Conservation (phyloP, 331 rosid species). For the Pyrus hybrid region DNA sequence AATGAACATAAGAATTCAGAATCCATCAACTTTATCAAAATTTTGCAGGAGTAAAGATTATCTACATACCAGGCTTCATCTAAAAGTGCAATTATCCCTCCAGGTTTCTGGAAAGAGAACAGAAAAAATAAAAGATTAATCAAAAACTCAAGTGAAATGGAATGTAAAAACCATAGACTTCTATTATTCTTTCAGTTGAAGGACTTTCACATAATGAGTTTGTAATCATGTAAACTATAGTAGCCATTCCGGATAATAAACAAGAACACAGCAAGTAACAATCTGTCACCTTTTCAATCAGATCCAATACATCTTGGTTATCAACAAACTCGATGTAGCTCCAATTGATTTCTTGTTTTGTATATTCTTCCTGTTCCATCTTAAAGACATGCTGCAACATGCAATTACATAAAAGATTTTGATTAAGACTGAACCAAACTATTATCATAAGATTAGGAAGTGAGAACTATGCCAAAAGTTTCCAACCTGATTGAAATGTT, state of each 20-base stretch:
- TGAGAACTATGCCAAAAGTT: slow-evolving; percentile 14
- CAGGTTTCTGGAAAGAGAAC: slow-evolving; percentile 74
- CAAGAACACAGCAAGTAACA: slow-evolving; percentile 16
- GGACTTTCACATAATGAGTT: background rate
- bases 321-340: slow-evolving; percentile 98
- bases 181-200: background rate
- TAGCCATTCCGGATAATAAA: background rate
- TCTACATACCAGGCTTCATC: slow-evolving; percentile 96
- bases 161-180: background rate
- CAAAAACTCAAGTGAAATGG: slow-evolving; percentile 11
- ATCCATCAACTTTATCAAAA: slow-evolving; percentile 13
- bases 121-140: background rate
- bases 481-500: slow-evolving; percentile 93
- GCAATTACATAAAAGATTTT: slow-evolving; percentile 12
- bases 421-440: background rate
- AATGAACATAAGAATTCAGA: slow-evolving; percentile 13
- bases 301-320: slow-evolving; percentile 95
- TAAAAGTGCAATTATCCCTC: slow-evolving; percentile 89
- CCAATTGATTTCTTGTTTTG: slow-evolving; percentile 91
- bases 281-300: slow-evolving; percentile 76
- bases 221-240: background rate
- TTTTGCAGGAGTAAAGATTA: slow-evolving; percentile 4
- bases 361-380: slow-evolving; percentile 99
- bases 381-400: slow-evolving; percentile 88
- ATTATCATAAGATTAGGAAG: slow-evolving; percentile 6